Conservation (phyloP, 352 stramenopile genomes). For the Globisporangium nagaii region DNA sequence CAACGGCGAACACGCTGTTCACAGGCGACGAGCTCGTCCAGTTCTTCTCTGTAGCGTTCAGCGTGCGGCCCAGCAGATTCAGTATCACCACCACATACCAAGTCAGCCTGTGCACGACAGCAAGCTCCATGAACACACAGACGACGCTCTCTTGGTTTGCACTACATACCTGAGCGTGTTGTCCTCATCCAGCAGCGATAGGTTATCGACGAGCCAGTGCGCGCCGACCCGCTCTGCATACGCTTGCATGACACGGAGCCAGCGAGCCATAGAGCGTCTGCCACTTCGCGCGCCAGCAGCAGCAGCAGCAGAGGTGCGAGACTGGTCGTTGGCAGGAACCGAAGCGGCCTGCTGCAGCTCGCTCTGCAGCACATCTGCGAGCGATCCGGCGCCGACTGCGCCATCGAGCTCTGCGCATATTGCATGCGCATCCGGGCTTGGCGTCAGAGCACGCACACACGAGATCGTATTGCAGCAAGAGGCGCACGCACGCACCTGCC, state of each 20-base stretch:
- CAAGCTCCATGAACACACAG: no score
- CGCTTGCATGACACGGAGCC: not conserved
- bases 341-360: not conserved
- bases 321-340: not conserved
- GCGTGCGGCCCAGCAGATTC: no score
- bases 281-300: not conserved
- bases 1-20: not conserved
- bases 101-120: no score
- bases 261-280: not conserved
- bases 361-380: slow-evolving; percentile 11
- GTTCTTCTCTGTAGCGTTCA: slow-evolving; percentile 1
- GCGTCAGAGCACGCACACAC: not conserved
- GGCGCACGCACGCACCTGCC: slow-evolving; percentile 22
- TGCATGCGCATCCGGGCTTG: no score
- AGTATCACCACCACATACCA: no score
- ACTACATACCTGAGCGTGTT: slow-evolving; percentile 3
- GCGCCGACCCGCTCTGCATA: not conserved
- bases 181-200: not conserved
- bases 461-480: no score
- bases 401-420: slow-evolving; percentile 9
- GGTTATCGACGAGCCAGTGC: not conserved
- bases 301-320: not conserved
- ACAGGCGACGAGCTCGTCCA: not conserved
- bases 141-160: no score
- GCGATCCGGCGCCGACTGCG: not conserved